Percentiles rank a stretch among this genome's conserved stretches.
Conservation (phyloP, 1,284 basidiomycete genomes). For the Fomitopsis betulina region DNA sequence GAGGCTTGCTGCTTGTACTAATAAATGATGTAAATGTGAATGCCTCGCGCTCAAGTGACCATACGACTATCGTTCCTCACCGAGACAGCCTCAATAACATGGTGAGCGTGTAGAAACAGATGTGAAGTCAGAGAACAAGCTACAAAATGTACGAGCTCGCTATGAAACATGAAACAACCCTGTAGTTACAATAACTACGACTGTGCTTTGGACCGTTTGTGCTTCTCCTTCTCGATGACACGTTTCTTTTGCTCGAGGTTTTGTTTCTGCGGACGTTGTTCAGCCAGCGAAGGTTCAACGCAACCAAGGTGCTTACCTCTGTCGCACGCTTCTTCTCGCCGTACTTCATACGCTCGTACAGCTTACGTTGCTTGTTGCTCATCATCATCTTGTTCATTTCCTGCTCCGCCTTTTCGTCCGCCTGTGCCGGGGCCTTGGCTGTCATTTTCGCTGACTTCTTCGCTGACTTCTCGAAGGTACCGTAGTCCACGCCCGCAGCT, state of each 20-base stretch:
- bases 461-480: constrained; percentile 78
- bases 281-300: background rate
- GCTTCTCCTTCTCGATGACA: constrained; percentile 56
- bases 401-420: constrained; percentile 54
- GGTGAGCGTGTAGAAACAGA: background rate
- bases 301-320: constrained; percentile 62
- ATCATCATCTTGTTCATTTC: constrained; percentile 99
- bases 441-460: constrained; percentile 61
- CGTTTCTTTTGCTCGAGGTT: constrained; percentile 58
- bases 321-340: constrained; percentile 75
- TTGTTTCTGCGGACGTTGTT: constrained; percentile 39
- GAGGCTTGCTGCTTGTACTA: background rate
- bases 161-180: too few species aligned
- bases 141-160: too few species aligned
- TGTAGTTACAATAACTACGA: constrained; percentile 1
- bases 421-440: constrained; percentile 28
- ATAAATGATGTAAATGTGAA: background rate
- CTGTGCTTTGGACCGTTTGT: constrained; percentile 28
- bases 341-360: constrained; percentile 96
- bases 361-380: constrained; percentile 94
- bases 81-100: background rate
- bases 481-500: constrained; percentile 81
- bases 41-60: background rate
- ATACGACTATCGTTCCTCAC: too few species aligned
- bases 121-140: too few species aligned